Conservation (phyloP, 2,329 filamentous ascomycete genomes). For the Lecanoromycetidae sp. region DNA sequence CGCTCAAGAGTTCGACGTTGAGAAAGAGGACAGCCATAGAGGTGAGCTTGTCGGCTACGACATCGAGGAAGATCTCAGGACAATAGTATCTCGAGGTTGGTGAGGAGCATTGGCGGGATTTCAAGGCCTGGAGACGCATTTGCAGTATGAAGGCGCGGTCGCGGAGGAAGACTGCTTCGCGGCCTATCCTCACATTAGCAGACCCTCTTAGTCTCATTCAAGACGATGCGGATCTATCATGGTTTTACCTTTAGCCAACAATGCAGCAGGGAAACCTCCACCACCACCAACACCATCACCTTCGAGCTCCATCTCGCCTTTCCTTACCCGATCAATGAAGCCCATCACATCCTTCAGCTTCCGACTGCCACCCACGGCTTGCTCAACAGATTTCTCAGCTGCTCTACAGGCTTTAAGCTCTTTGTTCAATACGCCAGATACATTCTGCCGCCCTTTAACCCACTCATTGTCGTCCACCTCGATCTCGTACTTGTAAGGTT, state of each 20-base stretch:
- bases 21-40: slow-evolving; percentile 92
- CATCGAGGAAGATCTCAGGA: slow-evolving; percentile 94
- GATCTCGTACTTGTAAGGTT: slow-evolving; percentile 96
- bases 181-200: slow-evolving; percentile 44
- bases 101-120: slow-evolving; percentile 75
- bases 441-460: slow-evolving; percentile 72
- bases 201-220: too few relatives aligned
- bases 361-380: slow-evolving; percentile 62
- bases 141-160: slow-evolving; percentile 83
- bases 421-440: slow-evolving; percentile 66
- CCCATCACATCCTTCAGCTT: slow-evolving; percentile 81
- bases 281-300: slow-evolving; percentile 74
- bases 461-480: slow-evolving; percentile 88
- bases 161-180: slow-evolving; percentile 85
- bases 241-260: slow-evolving; percentile 64
- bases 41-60: slow-evolving; percentile 87
- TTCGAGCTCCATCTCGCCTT: slow-evolving; percentile 72
- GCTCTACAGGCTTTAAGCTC: slow-evolving; percentile 75
- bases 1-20: slow-evolving; percentile 89
- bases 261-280: slow-evolving; percentile 80
- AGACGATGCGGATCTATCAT: neutral
- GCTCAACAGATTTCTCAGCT: slow-evolving; percentile 64
- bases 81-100: slow-evolving; percentile 86
- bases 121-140: slow-evolving; percentile 76
- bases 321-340: slow-evolving; percentile 83